Evolutionary conservation across 768 basidiomycete genomes (phyloP).

Genomic region (Mycena alexandri): DNA sequence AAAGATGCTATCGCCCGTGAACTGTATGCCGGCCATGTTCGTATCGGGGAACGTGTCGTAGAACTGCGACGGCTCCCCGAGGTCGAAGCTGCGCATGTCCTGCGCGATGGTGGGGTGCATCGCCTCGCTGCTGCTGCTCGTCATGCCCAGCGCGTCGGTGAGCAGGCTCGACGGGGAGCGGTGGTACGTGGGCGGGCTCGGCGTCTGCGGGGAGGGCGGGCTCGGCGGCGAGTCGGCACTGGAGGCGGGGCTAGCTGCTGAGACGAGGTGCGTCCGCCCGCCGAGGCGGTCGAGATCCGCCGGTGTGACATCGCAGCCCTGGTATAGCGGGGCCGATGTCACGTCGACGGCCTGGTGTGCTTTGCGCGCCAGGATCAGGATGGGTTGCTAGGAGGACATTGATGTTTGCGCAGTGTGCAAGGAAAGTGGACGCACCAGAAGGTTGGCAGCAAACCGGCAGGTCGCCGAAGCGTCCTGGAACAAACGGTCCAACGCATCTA

Average conservation of each 20-base stretch:
- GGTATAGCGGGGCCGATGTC: constrained; percentile 30
- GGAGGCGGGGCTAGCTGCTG: not conserved
- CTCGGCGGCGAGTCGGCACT: constrained; percentile 12
- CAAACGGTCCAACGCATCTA: constrained; percentile 57
- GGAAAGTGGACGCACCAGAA: constrained; percentile 52
- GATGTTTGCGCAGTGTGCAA: not conserved
- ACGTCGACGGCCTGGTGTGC: constrained; percentile 56
- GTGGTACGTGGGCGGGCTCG: not conserved
- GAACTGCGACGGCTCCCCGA: constrained; percentile 43
- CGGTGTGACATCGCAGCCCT: constrained; percentile 46
- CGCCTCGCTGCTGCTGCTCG: constrained; percentile 26
- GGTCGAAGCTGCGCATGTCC: constrained; percentile 59
- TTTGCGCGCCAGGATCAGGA: constrained; percentile 57
- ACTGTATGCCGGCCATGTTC: constrained; percentile 49
- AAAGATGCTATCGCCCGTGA: constrained; percentile 28
- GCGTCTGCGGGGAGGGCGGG: constrained; percentile 1
- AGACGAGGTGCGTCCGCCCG: constrained; percentile 63
- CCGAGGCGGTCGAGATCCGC: constrained; percentile 68
- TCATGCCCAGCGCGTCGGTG: no score
- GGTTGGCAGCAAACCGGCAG: constrained; percentile 59
- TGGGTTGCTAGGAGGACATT: constrained; percentile 48
- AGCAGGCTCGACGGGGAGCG: not conserved
- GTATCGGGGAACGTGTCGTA: constrained; percentile 41
- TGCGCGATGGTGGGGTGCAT: constrained; percentile 68
- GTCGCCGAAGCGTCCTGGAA: constrained; percentile 62